phyloP scores from a whole-genome alignment of 1,284 basidiomycete genomes.

The Cryptococcus sp. region DNA sequence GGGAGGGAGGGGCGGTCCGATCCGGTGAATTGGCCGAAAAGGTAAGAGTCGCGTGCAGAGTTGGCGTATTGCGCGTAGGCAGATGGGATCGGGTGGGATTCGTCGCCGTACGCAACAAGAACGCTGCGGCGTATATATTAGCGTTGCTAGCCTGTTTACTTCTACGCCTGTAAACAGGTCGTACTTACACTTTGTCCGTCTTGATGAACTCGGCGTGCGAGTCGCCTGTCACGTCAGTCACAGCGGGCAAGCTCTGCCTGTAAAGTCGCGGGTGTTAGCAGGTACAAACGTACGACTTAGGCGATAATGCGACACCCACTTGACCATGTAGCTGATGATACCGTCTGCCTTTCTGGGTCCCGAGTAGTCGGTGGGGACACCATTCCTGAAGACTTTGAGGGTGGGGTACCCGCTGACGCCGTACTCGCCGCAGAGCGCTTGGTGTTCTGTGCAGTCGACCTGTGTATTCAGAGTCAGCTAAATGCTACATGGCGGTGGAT shows the following conservation, averaged over 20 bases:
- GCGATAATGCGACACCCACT: slow-evolving; percentile 65
- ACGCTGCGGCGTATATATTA: slow-evolving; percentile 56
- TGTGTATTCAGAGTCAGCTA: slow-evolving; percentile 19
- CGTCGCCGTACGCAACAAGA: slow-evolving; percentile 77
- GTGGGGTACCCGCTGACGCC: slow-evolving; percentile 72
- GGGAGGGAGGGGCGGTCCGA: slow-evolving; percentile 67
- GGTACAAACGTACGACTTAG: not conserved
- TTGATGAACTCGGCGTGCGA: slow-evolving; percentile 84
- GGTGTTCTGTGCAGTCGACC: slow-evolving; percentile 88
- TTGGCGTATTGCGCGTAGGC: slow-evolving; percentile 80
- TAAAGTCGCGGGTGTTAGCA: not conserved
- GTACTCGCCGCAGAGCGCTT: slow-evolving; percentile 80
- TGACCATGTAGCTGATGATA: slow-evolving; percentile 96
- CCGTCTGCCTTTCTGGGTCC: slow-evolving; percentile 95
- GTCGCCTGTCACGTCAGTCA: slow-evolving; percentile 72
- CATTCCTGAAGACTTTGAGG: slow-evolving; percentile 85
- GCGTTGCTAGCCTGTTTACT: not conserved
- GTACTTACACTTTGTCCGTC: slow-evolving; percentile 73
- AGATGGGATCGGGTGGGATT: slow-evolving; percentile 66
- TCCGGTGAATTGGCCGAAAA: slow-evolving; percentile 85
- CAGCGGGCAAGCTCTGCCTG: slow-evolving; percentile 93
- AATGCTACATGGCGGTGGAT: not conserved
- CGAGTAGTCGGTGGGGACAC: slow-evolving; percentile 72
- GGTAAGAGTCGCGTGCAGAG: slow-evolving; percentile 84
- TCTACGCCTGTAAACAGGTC: not conserved